Conservation (phyloP, 768 basidiomycete species). For the Leucogyrophana mollusca region DNA sequence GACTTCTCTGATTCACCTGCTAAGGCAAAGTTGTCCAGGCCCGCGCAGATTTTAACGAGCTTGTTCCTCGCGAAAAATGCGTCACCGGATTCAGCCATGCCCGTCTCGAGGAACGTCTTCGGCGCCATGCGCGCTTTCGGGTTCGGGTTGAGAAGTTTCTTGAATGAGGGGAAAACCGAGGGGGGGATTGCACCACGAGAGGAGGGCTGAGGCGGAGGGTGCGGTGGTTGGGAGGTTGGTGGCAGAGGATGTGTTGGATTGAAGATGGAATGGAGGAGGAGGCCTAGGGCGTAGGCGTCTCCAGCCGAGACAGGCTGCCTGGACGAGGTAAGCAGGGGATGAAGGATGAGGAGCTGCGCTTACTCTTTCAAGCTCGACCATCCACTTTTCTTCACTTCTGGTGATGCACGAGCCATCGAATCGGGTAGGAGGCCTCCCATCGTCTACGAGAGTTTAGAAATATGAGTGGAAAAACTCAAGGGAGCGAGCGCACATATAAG, state of each 20-base stretch:
- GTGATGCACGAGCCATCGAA: conserved; percentile 60
- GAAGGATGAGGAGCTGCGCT: conserved; percentile 14
- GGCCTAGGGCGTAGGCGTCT: conserved; percentile 87
- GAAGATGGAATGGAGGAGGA: conserved; percentile 84
- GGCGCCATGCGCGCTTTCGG: conserved; percentile 75
- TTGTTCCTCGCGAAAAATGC: conserved; percentile 86
- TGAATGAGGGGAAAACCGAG: conserved; percentile 75
- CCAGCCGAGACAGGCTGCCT: conserved; percentile 58
- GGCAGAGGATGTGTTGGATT: conserved; percentile 79
- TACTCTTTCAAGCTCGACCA: conserved; percentile 86
- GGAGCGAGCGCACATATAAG: conserved; percentile 67
- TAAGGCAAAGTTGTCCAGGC: conserved; percentile 83
- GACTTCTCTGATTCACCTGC: conserved; percentile 80
- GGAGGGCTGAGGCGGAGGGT: conserved; percentile 73
- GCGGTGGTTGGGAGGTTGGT: conserved; percentile 66
- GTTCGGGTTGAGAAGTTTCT: conserved; percentile 87
- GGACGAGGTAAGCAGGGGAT: conserved; percentile 4
- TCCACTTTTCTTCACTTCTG: conserved; percentile 87
- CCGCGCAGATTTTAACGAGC: conserved; percentile 80
- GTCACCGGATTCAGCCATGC: conserved; percentile 63
- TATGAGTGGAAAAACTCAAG: neutral
- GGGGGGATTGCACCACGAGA: conserved; percentile 76
- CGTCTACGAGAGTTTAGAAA: conserved; percentile 42
- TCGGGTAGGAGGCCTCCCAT: conserved; percentile 65
- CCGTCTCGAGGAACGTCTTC: conserved; percentile 74